Evolutionary conservation across 768 basidiomycete genomes (phyloP).

Genomic region (Podaxis sp.): DNA sequence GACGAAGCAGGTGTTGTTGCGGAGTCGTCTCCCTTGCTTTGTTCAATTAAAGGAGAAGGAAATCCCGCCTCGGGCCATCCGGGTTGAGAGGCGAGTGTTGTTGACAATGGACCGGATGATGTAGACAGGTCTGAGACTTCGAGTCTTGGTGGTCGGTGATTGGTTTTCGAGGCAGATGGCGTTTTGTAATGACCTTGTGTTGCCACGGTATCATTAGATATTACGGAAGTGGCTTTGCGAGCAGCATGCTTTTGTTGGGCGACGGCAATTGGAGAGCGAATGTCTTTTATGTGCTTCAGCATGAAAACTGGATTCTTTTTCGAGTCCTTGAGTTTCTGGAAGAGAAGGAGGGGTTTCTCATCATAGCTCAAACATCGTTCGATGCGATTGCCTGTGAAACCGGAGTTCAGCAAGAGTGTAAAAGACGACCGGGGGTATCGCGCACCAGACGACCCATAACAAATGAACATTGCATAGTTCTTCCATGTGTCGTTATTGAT

Average conservation of each 20-base stretch:
- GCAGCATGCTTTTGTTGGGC: constrained; percentile 95
- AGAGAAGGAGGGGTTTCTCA: constrained; percentile 94
- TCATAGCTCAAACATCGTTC: constrained; percentile 97
- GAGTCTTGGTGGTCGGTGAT: constrained; percentile 63
- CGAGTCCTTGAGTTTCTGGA: constrained; percentile 95
- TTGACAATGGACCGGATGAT: constrained; percentile 48
- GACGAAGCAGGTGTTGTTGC: constrained; percentile 36
- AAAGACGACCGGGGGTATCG: constrained; percentile 10
- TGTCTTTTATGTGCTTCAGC: constrained; percentile 96
- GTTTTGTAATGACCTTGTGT: constrained; percentile 43
- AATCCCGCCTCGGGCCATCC: constrained; percentile 72
- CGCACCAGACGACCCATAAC: constrained; percentile 89
- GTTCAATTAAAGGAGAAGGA: constrained; percentile 54
- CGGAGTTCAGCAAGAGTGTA: background rate
- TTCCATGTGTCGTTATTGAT: constrained; percentile 99
- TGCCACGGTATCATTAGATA: constrained; percentile 41
- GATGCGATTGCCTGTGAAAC: constrained; percentile 58
- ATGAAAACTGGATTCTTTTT: constrained; percentile 99
- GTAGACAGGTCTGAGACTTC: constrained; percentile 65
- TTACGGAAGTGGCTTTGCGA: constrained; percentile 69
- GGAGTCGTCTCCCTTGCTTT: constrained; percentile 38
- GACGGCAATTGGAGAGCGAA: constrained; percentile 94
- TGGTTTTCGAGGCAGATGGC: constrained; percentile 36
- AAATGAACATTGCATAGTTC: constrained; percentile 99
- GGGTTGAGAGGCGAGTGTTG: constrained; percentile 62